phyloP scores from a whole-genome alignment of 257 asterid genomes.

The Solanum etuberosum region DNA sequence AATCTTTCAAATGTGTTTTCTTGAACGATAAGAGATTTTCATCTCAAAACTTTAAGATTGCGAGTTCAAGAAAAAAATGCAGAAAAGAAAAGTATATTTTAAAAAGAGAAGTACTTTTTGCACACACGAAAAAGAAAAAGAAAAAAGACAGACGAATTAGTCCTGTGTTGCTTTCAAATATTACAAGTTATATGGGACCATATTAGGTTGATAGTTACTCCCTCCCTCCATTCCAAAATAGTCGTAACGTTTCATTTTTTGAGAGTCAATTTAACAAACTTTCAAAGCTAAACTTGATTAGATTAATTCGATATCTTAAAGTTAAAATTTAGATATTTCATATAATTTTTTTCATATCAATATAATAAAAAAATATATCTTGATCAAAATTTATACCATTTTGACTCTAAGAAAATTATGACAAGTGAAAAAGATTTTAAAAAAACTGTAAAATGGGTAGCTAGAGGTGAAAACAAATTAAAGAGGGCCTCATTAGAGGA shows the following conservation, averaged over 20 bases:
- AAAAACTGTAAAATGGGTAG: neutral
- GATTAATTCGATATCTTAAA: too few relatives aligned
- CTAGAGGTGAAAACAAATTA: neutral
- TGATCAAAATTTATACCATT: too few relatives aligned
- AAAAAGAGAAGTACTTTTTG: neutral
- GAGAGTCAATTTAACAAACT: too few relatives aligned
- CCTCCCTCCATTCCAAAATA: neutral
- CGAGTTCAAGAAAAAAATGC: neutral
- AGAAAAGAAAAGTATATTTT: too few relatives aligned
- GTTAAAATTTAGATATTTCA: too few relatives aligned
- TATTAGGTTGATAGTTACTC: neutral
- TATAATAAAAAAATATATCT: too few relatives aligned
- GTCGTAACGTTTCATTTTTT: too few relatives aligned
- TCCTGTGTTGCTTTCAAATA: neutral
- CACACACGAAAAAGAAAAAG: too few relatives aligned
- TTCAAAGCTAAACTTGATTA: too few relatives aligned
- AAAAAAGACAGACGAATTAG: too few relatives aligned
- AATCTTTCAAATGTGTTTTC: neutral
- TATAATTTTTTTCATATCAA: too few relatives aligned
- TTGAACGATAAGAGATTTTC: neutral
- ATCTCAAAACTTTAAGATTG: neutral
- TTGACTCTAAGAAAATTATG: neutral
- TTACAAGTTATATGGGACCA: neutral
- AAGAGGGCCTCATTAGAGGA: neutral
- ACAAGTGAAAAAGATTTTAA: too few relatives aligned